Evolutionary conservation across 176 grass and related monocot species (phyloP).

Genomic region (Luzula sylvatica): DNA sequence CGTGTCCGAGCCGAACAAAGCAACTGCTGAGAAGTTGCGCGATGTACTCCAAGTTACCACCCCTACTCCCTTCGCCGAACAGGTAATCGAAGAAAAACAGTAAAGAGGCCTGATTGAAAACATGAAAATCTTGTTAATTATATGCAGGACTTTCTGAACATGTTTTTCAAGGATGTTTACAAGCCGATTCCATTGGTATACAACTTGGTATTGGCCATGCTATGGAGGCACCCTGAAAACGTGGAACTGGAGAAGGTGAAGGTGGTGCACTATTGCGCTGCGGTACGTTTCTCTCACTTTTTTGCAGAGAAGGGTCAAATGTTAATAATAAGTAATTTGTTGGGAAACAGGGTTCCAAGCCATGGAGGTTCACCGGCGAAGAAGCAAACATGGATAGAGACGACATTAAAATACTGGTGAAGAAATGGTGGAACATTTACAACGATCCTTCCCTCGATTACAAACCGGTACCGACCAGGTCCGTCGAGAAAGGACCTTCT

Average conservation of each 20-base stretch:
- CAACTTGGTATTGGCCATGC: constrained; percentile 83
- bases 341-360: constrained; percentile 59
- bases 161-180: constrained; percentile 87
- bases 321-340: background rate
- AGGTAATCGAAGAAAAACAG: constrained; percentile 15
- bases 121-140: background rate
- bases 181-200: constrained; percentile 66
- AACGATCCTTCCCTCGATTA: constrained; percentile 52
- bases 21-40: constrained; percentile 43
- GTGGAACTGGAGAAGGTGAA: constrained; percentile 75
- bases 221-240: constrained; percentile 95
- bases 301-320: background rate
- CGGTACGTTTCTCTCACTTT: constrained; percentile 25
- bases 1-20: constrained; percentile 66
- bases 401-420: constrained; percentile 62
- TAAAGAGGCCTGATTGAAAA: too few species aligned
- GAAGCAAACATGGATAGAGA: constrained; percentile 85
- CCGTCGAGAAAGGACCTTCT: constrained; percentile 27
- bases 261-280: constrained; percentile 87
- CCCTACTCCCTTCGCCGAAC: constrained; percentile 68
- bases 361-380: constrained; percentile 83
- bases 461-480: constrained; percentile 21
- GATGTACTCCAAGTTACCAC: constrained; percentile 31
- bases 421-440: constrained; percentile 80
- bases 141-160: constrained; percentile 81